Conservation (phyloP, 495 filamentous ascomycete genomes). For the Polyplosphaeria fusca region DNA sequence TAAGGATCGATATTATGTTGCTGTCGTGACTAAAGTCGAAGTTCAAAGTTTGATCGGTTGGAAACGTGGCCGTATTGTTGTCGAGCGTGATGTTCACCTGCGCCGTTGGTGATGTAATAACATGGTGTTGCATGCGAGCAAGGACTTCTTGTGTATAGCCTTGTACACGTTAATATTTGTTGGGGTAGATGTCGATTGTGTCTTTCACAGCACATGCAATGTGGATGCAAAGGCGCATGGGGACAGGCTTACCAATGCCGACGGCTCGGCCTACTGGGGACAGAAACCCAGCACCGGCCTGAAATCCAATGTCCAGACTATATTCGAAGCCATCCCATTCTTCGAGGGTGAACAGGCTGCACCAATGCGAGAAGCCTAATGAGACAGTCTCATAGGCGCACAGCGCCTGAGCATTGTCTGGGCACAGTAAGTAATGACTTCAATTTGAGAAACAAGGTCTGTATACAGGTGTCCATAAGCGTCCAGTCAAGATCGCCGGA, state of each 20-base stretch:
- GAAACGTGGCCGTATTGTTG: constrained; percentile 49
- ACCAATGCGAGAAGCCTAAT: constrained; percentile 58
- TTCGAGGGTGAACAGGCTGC: constrained; percentile 54
- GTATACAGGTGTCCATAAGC: constrained; percentile 25
- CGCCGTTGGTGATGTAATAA: constrained; percentile 50
- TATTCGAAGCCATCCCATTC: constrained; percentile 58
- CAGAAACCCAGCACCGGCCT: constrained; percentile 54
- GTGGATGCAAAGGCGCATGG: background rate
- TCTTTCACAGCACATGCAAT: no score
- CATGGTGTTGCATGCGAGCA: constrained; percentile 56
- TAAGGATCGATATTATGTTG: constrained; percentile 42
- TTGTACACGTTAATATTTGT: background rate
- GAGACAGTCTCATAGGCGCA: constrained; percentile 59
- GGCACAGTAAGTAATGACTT: constrained; percentile 25
- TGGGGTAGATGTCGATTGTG: no score
- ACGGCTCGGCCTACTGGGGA: constrained; percentile 60
- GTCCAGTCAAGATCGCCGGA: constrained; percentile 26
- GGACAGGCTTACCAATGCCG: constrained; percentile 49
- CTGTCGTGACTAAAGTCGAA: constrained; percentile 42
- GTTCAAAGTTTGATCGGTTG: constrained; percentile 50
- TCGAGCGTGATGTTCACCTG: constrained; percentile 58
- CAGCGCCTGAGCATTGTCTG: constrained; percentile 55
- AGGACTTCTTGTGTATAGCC: constrained; percentile 59
- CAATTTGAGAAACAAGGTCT: background rate
- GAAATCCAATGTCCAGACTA: constrained; percentile 57